Percentiles rank a stretch among this genome's conserved stretches.
phyloP scores from a whole-genome alignment of 208 protist genomes.

The Trypanosomatidae sp. region DNA sequence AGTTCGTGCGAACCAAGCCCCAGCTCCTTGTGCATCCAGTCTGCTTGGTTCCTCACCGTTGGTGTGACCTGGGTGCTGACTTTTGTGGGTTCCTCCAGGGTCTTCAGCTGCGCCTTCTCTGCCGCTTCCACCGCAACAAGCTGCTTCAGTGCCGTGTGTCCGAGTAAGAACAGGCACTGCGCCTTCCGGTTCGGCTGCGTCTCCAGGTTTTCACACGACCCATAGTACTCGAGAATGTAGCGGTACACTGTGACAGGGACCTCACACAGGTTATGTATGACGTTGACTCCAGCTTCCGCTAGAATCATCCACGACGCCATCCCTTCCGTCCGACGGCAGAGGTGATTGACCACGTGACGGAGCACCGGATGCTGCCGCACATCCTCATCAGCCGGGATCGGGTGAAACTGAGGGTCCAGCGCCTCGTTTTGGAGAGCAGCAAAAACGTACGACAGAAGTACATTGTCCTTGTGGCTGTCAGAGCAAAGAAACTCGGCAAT shows the following conservation, averaged over 20 bases:
- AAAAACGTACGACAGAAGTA: conserved; percentile 82
- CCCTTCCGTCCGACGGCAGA: conserved; percentile 75
- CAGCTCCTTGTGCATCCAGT: conserved; percentile 89
- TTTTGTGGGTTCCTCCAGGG: conserved; percentile 49
- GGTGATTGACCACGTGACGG: conserved; percentile 67
- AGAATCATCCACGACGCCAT: conserved; percentile 81
- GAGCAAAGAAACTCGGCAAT: conserved; percentile 71
- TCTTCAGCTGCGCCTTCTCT: conserved; percentile 77
- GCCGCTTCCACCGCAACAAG: conserved; percentile 79
- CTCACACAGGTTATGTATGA: conserved; percentile 77
- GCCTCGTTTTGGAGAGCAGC: conserved; percentile 68
- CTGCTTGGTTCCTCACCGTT: conserved; percentile 28
- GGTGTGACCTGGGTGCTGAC: not conserved
- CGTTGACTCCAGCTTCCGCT: conserved; percentile 66
- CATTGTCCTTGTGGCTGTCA: conserved; percentile 68
- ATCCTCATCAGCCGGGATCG: conserved; percentile 48
- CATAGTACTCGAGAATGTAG: conserved; percentile 77
- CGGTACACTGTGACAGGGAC: conserved; percentile 71
- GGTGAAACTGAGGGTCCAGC: conserved; percentile 67
- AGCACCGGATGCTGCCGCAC: conserved; percentile 60
- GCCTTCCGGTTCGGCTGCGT: conserved; percentile 42
- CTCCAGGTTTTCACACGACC: conserved; percentile 4
- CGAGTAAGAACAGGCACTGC: conserved; percentile 78
- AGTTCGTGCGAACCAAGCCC: conserved; percentile 81
- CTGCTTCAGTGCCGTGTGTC: conserved; percentile 83